Evolutionary conservation across 2,329 filamentous ascomycete genomes (phyloP).

Genomic region (Cladosporium sp.): DNA sequence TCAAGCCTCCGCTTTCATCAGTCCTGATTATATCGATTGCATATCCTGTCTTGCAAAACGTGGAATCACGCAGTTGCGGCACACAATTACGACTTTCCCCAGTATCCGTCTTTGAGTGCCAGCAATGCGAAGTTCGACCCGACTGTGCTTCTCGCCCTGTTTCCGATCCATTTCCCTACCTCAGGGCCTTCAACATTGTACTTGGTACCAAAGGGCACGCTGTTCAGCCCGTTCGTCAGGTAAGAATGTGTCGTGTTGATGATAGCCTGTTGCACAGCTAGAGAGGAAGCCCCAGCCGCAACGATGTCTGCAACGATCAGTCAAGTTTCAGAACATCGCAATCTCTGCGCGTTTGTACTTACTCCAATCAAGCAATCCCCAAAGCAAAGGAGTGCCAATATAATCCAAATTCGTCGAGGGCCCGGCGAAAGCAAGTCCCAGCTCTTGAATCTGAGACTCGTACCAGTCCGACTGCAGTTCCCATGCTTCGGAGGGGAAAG

Average conservation of each 20-base stretch:
- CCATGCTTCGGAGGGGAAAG: conserved; percentile 38
- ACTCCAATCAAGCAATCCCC: conserved; percentile 32
- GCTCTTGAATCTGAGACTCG: conserved; percentile 23
- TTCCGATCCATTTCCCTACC: conserved; percentile 28
- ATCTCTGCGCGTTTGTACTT: background rate
- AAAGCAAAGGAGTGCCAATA: conserved; percentile 24
- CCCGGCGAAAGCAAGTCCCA: conserved; percentile 28
- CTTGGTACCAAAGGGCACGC: conserved; percentile 33
- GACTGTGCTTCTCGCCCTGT: conserved; percentile 29
- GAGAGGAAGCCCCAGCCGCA: conserved; percentile 25
- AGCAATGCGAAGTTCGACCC: conserved; percentile 29
- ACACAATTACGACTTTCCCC: conserved; percentile 15
- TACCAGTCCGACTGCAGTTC: conserved; percentile 29
- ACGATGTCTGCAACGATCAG: conserved; percentile 24
- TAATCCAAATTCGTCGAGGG: conserved; percentile 22
- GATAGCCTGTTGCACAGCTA: conserved; percentile 23
- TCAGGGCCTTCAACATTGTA: conserved; percentile 26
- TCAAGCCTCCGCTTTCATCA: too few relatives aligned
- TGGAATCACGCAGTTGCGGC: background rate
- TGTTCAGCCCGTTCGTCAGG: conserved; percentile 28
- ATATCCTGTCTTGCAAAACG: too few relatives aligned
- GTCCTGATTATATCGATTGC: too few relatives aligned
- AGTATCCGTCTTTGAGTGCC: conserved; percentile 27
- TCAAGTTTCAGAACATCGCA: background rate
- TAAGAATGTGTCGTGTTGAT: conserved; percentile 29